Percentiles rank a stretch among this genome's conserved stretches.
phyloP scores from a whole-genome alignment of 2,329 filamentous ascomycete genomes.

The Saccharata proteae region DNA sequence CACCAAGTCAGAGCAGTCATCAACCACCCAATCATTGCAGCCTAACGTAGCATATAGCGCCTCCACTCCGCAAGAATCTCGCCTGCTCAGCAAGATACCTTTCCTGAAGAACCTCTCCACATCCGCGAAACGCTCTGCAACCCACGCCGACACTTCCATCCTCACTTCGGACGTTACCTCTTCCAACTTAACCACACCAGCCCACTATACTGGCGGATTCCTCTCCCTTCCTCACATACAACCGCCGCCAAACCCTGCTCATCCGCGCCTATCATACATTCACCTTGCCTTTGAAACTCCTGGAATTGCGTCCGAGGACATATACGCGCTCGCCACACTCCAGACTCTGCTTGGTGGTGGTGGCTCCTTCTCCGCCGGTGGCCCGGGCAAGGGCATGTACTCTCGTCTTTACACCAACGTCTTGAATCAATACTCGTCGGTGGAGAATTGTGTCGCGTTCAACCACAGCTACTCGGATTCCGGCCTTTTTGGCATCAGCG shows the following conservation, averaged over 20 bases:
- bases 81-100: slow-evolving; percentile 69
- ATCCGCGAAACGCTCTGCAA: slow-evolving; percentile 50
- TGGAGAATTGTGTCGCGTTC: slow-evolving; percentile 90
- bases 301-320: slow-evolving; percentile 79
- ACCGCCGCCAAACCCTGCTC: slow-evolving; percentile 61
- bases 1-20: slow-evolving; percentile 13
- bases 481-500: slow-evolving; percentile 87
- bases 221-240: slow-evolving; percentile 72
- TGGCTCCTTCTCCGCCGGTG: slow-evolving; percentile 91
- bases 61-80: slow-evolving; percentile 38
- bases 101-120: slow-evolving; percentile 85
- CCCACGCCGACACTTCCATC: slow-evolving; percentile 16
- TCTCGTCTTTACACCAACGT: slow-evolving; percentile 95
- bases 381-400: slow-evolving; percentile 98
- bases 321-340: slow-evolving; percentile 89
- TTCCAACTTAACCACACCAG: slow-evolving; percentile 49
- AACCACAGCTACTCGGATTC: slow-evolving; percentile 97
- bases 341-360: slow-evolving; percentile 93
- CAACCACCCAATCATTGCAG: slow-evolving; percentile 8
- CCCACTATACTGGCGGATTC: slow-evolving; percentile 90
- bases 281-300: slow-evolving; percentile 93
- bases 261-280: slow-evolving; percentile 78
- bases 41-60: slow-evolving; percentile 2
- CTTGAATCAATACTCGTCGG: slow-evolving; percentile 94
- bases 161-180: slow-evolving; percentile 19